phyloP scores from a whole-genome alignment of 495 filamentous ascomycete species.

The Aspergillus haitiensis region DNA sequence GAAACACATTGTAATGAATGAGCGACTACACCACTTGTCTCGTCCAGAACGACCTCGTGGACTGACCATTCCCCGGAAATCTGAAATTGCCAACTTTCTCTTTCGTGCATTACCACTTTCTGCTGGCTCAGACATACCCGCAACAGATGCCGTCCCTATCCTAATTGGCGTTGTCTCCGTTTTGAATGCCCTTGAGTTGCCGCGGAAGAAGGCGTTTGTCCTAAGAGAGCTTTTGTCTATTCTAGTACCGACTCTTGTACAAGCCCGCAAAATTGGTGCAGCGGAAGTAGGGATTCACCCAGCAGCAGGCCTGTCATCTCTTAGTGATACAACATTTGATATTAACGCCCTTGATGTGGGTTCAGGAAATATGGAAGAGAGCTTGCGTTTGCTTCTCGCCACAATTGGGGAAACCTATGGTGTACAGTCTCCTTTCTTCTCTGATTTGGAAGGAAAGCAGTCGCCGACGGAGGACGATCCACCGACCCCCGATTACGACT shows the following conservation, averaged over 20 bases:
- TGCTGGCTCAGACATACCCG: slow-evolving; percentile 57
- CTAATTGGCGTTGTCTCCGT: slow-evolving; percentile 85
- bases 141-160: slow-evolving; percentile 70
- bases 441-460: slow-evolving; percentile 37
- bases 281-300: slow-evolving; percentile 95
- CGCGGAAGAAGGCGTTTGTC: slow-evolving; percentile 84
- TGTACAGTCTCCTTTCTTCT: slow-evolving; percentile 44
- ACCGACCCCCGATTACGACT: slow-evolving; percentile 39
- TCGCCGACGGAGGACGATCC: slow-evolving; percentile 19
- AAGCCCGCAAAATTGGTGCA: slow-evolving; percentile 87
- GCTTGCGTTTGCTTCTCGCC: slow-evolving; percentile 60
- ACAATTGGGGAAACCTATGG: slow-evolving; percentile 54
- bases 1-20: slow-evolving; percentile 63
- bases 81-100: slow-evolving; percentile 67
- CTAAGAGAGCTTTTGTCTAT: slow-evolving; percentile 80
- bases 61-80: slow-evolving; percentile 47
- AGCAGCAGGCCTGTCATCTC: slow-evolving; percentile 73
- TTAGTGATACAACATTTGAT: slow-evolving; percentile 53
- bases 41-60: slow-evolving; percentile 47
- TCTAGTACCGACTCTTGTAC: slow-evolving; percentile 80
- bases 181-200: slow-evolving; percentile 69
- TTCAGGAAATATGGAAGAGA: slow-evolving; percentile 73
- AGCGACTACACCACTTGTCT: slow-evolving; percentile 40
- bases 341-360: slow-evolving; percentile 71
- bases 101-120: slow-evolving; percentile 71